Evolutionary conservation across 23 red algal species (phyloP).

Genomic region (Gracilariopsis chorda): DNA sequence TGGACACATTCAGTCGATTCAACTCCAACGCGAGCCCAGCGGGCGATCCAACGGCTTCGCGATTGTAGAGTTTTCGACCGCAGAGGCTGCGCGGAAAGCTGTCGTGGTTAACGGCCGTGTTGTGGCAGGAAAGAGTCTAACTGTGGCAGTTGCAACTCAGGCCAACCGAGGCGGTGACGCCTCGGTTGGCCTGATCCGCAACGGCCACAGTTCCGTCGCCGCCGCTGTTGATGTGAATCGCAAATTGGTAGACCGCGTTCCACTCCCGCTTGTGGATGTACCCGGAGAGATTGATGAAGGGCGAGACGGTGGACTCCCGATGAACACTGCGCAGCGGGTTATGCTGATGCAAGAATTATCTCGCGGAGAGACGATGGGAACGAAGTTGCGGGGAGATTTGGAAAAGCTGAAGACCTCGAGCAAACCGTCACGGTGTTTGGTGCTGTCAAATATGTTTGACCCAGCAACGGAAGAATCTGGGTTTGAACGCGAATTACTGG

Average conservation of each 20-base stretch:
- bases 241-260: slow-evolving; percentile 1
- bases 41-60: slow-evolving; percentile 45
- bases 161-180: background rate
- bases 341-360: slow-evolving; percentile 83
- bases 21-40: slow-evolving; percentile 59
- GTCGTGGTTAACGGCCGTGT: slow-evolving; percentile 53
- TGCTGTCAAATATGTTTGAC: slow-evolving; percentile 87
- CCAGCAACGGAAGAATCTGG: slow-evolving; percentile 51
- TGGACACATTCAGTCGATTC: slow-evolving; percentile 46
- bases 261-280: slow-evolving; percentile 33
- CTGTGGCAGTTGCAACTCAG: slow-evolving; percentile 37
- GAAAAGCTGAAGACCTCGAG: slow-evolving; percentile 1
- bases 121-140: slow-evolving; percentile 36
- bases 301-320: slow-evolving; percentile 48
- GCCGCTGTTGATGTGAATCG: background rate
- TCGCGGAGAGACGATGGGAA: slow-evolving; percentile 58
- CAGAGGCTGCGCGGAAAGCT: slow-evolving; percentile 50
- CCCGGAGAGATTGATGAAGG: slow-evolving; percentile 78
- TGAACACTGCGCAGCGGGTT: slow-evolving; percentile 63
- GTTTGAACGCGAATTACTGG: slow-evolving; percentile 70
- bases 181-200: background rate
- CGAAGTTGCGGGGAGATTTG: background rate
- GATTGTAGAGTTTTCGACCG: slow-evolving; percentile 62
- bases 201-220: background rate
- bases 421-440: slow-evolving; percentile 23